Percentiles rank a stretch among this genome's conserved stretches.
Evolutionary conservation across 179 eudicot species (phyloP).

Genomic region (Beta corolliflora): DNA sequence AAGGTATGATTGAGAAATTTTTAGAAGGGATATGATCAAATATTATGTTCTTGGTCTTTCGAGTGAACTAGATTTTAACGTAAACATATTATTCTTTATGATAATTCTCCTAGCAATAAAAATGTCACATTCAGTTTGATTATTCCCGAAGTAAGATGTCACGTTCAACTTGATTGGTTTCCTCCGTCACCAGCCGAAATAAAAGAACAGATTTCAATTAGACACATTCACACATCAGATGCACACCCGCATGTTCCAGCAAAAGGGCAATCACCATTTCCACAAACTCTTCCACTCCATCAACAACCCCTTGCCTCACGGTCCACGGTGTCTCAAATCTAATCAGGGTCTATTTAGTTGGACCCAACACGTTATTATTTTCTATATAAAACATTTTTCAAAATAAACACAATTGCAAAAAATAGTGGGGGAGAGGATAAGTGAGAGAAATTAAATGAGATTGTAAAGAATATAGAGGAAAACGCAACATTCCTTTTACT

Average conservation of each 20-base stretch:
- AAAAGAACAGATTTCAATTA: not conserved
- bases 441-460: no score
- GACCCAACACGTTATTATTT: no score
- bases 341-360: no score
- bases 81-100: not conserved
- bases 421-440: no score
- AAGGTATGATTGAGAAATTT: no score
- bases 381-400: no score
- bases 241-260: conserved; percentile 6
- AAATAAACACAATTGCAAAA: no score
- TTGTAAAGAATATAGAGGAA: no score
- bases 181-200: not conserved
- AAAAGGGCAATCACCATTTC: not conserved
- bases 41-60: not conserved
- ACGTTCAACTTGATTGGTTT: not conserved
- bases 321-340: no score
- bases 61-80: not conserved
- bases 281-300: not conserved
- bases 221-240: not conserved
- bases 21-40: no score
- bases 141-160: conserved; percentile 2
- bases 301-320: not conserved
- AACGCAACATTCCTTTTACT: no score
- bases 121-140: conserved; percentile 10
- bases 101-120: not conserved